These are phyloP conservation scores for Acanthamoeba castellanii DNA, from an alignment of 208 protist genomes.

Conservation along the genomic window DNA sequence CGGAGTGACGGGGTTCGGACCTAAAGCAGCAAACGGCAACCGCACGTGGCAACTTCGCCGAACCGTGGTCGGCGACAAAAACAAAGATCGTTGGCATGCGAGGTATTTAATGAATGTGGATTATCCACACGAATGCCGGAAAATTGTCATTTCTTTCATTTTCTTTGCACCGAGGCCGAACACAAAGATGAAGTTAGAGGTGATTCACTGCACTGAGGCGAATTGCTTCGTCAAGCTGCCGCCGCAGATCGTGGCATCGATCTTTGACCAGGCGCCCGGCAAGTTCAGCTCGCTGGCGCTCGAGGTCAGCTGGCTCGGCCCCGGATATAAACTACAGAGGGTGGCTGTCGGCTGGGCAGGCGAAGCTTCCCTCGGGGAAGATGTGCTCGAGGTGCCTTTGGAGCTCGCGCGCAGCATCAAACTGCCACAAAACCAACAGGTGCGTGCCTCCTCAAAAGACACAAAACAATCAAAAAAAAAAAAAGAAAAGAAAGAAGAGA, in stretches of 20 bases:
- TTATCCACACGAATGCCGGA: too few species aligned
- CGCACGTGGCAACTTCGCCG: too few species aligned
- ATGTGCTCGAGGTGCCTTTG: slow-evolving; percentile 40
- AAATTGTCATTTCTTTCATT: too few species aligned
- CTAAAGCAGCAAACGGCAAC: too few species aligned
- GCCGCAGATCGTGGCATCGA: slow-evolving; percentile 65
- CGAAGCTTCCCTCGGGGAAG: background rate
- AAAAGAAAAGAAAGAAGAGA: too few species aligned
- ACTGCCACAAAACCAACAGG: slow-evolving; percentile 39
- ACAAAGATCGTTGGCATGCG: background rate
- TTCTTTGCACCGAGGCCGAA: too few species aligned
- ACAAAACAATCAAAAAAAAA: too few species aligned
- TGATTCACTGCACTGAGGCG: background rate
- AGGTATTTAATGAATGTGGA: too few species aligned
- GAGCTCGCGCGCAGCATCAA: background rate
- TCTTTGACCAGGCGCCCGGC: slow-evolving; percentile 40
- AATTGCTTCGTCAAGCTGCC: slow-evolving; percentile 81
- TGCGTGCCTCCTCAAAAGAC: background rate
- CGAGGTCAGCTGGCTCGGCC: slow-evolving; percentile 22
- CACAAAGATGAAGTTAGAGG: background rate
- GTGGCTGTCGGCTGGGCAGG: slow-evolving; percentile 14
- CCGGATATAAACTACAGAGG: background rate
- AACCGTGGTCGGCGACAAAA: background rate
- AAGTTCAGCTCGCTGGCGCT: slow-evolving; percentile 32
- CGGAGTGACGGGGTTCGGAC: background rate